These are phyloP conservation scores for Sporothrix variecibatus DNA, from an alignment of 2,329 filamentous ascomycete species.

Conservation along the genomic window DNA sequence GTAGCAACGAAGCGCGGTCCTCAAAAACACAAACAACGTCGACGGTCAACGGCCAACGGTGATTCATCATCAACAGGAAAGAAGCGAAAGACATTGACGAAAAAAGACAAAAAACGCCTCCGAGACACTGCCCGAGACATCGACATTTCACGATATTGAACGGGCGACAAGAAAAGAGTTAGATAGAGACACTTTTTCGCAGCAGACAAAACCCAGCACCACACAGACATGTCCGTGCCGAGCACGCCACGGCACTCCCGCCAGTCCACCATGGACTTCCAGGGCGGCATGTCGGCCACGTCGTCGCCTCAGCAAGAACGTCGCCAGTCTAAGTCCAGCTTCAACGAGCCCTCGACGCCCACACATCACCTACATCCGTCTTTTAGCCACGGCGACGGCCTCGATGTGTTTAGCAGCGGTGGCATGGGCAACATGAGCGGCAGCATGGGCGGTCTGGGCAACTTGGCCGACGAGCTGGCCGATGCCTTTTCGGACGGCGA, in stretches of 20 bases:
- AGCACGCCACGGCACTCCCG: conserved; percentile 62
- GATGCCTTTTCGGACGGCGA: conserved; percentile 69
- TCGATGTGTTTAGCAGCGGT: conserved; percentile 40
- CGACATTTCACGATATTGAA: background rate
- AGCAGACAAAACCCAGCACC: background rate
- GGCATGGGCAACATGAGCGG: conserved; percentile 50
- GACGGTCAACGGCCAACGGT: background rate
- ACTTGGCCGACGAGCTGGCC: conserved; percentile 78
- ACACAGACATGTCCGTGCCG: conserved; percentile 42
- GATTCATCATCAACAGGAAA: background rate
- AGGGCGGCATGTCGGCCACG: conserved; percentile 36
- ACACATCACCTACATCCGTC: conserved; percentile 45
- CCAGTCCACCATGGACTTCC: conserved; percentile 57
- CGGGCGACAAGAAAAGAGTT: background rate
- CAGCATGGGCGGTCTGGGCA: conserved; percentile 65
- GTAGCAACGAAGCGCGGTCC: conserved; percentile 23
- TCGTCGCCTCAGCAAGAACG: conserved; percentile 48
- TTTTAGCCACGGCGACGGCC: conserved; percentile 46
- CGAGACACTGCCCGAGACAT: background rate
- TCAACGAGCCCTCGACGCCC: conserved; percentile 52
- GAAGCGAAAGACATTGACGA: background rate
- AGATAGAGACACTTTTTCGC: no score
- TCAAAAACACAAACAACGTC: conserved; percentile 10
- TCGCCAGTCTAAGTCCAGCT: conserved; percentile 51
- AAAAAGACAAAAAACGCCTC: background rate